These are phyloP conservation scores for Myotisia sp. DNA, from an alignment of 2,329 filamentous ascomycete genomes.

Conservation along the genomic window DNA sequence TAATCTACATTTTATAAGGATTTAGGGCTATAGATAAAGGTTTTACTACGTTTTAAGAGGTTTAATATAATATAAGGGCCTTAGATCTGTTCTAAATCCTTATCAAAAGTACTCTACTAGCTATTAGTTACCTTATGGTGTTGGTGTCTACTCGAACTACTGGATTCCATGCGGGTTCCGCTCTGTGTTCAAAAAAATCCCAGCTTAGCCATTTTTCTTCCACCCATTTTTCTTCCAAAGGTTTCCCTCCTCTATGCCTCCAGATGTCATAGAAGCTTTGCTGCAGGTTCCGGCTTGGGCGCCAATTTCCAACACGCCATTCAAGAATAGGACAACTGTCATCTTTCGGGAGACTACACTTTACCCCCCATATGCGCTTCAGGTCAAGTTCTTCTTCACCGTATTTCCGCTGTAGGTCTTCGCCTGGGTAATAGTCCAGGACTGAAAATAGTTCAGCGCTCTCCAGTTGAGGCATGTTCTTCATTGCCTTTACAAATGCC, in stretches of 20 bases:
- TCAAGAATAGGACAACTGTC: slow-evolving; percentile 3
- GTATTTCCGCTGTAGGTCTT: background rate
- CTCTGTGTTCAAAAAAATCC: too few relatives aligned
- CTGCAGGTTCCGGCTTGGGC: slow-evolving; percentile 4
- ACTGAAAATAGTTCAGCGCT: slow-evolving; percentile 2
- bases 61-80: too few relatives aligned
- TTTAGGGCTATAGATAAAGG: too few relatives aligned
- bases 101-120: too few relatives aligned
- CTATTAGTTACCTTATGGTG: too few relatives aligned
- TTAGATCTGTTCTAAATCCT: too few relatives aligned
- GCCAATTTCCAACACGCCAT: slow-evolving; percentile 8
- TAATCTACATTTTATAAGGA: too few relatives aligned
- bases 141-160: too few relatives aligned
- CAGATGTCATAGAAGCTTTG: slow-evolving; percentile 3
- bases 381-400: background rate
- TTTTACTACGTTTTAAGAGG: too few relatives aligned
- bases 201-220: slow-evolving; percentile 1
- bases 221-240: background rate
- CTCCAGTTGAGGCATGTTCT: slow-evolving; percentile 7
- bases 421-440: background rate
- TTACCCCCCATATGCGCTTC: slow-evolving; percentile 5
- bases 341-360: slow-evolving; percentile 2
- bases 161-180: too few relatives aligned
- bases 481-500: slow-evolving; percentile 8
- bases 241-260: background rate